Percentiles rank a stretch among this genome's conserved stretches.
phyloP scores from a whole-genome alignment of 352 stramenopile genomes.

The Pythium coloratum region DNA sequence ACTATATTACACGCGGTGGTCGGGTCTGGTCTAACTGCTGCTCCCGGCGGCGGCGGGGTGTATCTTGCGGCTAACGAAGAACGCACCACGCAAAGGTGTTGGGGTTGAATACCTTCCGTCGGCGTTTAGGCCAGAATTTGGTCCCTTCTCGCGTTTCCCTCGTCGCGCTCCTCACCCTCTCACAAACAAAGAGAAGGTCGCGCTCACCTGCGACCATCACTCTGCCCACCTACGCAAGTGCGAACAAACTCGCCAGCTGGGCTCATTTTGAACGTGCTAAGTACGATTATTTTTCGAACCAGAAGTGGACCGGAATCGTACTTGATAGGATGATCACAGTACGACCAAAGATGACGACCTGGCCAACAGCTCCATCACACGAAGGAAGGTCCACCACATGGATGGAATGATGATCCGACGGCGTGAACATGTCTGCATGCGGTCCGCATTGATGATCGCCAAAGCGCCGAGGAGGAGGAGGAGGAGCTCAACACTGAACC shows the following conservation, averaged over 20 bases:
- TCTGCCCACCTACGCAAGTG: conserved; percentile 13
- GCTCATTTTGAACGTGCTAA: not conserved
- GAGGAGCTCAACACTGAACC: not conserved
- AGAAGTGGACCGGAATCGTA: not conserved
- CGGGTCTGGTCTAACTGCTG: too few species aligned
- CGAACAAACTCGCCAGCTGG: not conserved
- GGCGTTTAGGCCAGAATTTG: not conserved
- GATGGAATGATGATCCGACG: not conserved
- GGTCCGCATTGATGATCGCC: not conserved
- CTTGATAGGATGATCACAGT: not conserved
- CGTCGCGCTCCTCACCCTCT: not conserved
- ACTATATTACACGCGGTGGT: too few species aligned
- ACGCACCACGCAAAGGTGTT: not conserved
- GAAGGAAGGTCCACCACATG: not conserved
- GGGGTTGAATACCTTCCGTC: too few species aligned
- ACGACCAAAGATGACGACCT: not conserved
- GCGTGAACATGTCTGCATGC: not conserved
- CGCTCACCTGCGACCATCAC: conserved; percentile 11
- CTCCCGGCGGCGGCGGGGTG: too few species aligned
- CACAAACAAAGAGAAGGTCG: conserved; percentile 1
- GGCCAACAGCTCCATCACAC: not conserved
- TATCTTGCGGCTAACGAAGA: not conserved
- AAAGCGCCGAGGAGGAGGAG: not conserved
- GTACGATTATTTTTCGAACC: conserved; percentile 9
- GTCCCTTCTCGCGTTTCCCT: not conserved